A percentile compares a stretch with the other conserved stretches of the same genome.
phyloP scores from a whole-genome alignment of 1,139 yeast species.

The Blastobotrys proliferans region DNA sequence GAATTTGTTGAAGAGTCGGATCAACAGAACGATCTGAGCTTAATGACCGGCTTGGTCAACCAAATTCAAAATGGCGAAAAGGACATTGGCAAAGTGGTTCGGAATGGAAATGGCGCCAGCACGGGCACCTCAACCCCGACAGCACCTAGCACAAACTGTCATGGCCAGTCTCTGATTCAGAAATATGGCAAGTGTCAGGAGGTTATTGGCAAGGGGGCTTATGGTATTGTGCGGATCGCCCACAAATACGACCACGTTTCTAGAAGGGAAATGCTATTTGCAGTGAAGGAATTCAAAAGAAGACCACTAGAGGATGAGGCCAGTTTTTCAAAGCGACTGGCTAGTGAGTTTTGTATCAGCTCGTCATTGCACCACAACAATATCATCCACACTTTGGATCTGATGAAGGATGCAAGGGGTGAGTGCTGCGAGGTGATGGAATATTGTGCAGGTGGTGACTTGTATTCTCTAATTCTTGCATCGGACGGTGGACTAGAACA shows the following conservation, averaged over 20 bases:
- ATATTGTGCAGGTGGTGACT: constrained; percentile 91
- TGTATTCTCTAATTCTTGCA: constrained; percentile 78
- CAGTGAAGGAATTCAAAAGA: constrained; percentile 75
- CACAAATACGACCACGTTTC: constrained; percentile 46
- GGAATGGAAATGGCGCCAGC: constrained; percentile 13
- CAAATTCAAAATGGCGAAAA: constrained; percentile 46
- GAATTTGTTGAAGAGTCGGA: constrained; percentile 43
- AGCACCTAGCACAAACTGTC: constrained; percentile 22
- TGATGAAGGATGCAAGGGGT: constrained; percentile 85
- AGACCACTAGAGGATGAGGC: constrained; percentile 53
- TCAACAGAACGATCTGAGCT: constrained; percentile 49
- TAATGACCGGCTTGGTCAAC: constrained; percentile 75
- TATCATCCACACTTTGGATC: constrained; percentile 81
- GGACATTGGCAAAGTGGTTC: constrained; percentile 21
- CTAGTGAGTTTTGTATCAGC: constrained; percentile 83
- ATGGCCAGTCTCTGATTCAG: constrained; percentile 44
- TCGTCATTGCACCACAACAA: constrained; percentile 74
- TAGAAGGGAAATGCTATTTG: constrained; percentile 53
- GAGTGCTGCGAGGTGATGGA: constrained; percentile 97
- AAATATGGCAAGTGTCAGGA: constrained; percentile 79
- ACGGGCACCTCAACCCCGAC: constrained; percentile 31
- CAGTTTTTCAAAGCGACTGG: constrained; percentile 64
- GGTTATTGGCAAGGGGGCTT: constrained; percentile 79
- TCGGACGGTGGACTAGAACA: constrained; percentile 74
- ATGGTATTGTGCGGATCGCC: constrained; percentile 77